Conservation (phyloP, 805 yeast species). For the Candida alai region DNA sequence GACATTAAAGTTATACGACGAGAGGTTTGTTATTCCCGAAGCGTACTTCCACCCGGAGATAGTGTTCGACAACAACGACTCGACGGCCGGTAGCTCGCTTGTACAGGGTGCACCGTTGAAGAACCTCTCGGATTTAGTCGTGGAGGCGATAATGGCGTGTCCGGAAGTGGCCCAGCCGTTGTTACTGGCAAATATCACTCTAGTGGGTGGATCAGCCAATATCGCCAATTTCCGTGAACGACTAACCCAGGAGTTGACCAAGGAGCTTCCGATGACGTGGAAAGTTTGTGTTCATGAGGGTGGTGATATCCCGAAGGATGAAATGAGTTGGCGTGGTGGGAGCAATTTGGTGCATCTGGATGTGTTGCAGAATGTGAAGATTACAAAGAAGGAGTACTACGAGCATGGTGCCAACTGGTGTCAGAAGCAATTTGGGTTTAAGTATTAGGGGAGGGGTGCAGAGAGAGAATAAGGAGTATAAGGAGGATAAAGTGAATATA, state of each 20-base stretch:
- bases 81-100: slow-evolving; percentile 24
- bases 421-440: slow-evolving; percentile 48
- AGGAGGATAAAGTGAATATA: too few species aligned
- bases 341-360: slow-evolving; percentile 28
- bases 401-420: slow-evolving; percentile 76
- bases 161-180: slow-evolving; percentile 76
- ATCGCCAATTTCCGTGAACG: slow-evolving; percentile 66
- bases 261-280: slow-evolving; percentile 72
- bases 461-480: too few species aligned
- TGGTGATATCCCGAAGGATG: slow-evolving; percentile 15
- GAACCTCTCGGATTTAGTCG: slow-evolving; percentile 71
- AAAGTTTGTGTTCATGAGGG: slow-evolving; percentile 44
- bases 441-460: too few species aligned
- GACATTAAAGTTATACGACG: slow-evolving; percentile 68
- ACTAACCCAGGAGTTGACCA: slow-evolving; percentile 55
- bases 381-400: slow-evolving; percentile 74
- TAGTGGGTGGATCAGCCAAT: slow-evolving; percentile 80
- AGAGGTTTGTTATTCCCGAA: slow-evolving; percentile 86
- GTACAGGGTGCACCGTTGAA: slow-evolving; percentile 52
- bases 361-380: slow-evolving; percentile 48
- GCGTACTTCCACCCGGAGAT: slow-evolving; percentile 81
- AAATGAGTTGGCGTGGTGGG: slow-evolving; percentile 38
- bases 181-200: slow-evolving; percentile 70
- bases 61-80: slow-evolving; percentile 31
- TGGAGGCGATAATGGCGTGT: slow-evolving; percentile 61